phyloP scores from a whole-genome alignment of 163 green algal species.

The Volvox carteri region DNA sequence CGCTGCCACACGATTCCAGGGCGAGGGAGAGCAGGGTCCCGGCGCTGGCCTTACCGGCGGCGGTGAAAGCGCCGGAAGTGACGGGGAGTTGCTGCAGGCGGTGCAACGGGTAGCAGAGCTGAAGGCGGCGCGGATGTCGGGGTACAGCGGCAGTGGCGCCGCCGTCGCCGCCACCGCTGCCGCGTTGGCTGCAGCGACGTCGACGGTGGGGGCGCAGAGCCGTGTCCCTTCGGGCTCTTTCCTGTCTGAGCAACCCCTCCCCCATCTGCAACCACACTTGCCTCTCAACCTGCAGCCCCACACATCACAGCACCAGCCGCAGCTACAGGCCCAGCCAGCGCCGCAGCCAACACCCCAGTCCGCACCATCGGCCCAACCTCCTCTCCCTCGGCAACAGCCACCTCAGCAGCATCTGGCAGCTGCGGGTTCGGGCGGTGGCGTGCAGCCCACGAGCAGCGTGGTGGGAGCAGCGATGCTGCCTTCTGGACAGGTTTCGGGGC shows the following conservation, averaged over 20 bases:
- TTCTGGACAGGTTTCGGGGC: not conserved
- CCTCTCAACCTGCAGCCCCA: conserved; percentile 3
- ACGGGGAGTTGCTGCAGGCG: not conserved
- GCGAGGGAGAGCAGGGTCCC: too few species aligned
- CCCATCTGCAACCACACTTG: conserved; percentile 10
- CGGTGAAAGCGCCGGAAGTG: not conserved
- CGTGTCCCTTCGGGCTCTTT: not conserved
- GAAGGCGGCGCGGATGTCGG: not conserved
- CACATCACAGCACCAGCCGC: not conserved
- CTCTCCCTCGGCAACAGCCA: not conserved
- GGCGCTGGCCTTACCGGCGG: too few species aligned
- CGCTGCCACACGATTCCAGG: too few species aligned
- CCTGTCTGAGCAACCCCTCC: conserved; percentile 18
- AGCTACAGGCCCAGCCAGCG: not conserved
- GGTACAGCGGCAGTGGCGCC: not conserved
- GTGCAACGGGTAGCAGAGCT: not conserved
- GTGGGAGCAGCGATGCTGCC: not conserved
- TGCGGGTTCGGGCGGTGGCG: too few species aligned
- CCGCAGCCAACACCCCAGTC: too few species aligned
- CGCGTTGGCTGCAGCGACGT: not conserved
- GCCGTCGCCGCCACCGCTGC: not conserved
- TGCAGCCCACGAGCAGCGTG: not conserved
- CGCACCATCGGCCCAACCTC: too few species aligned
- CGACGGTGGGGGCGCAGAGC: too few species aligned
- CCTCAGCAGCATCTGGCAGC: not conserved